phyloP scores from a whole-genome alignment of 1,284 basidiomycete genomes.

The Afroboletus lepidellus region DNA sequence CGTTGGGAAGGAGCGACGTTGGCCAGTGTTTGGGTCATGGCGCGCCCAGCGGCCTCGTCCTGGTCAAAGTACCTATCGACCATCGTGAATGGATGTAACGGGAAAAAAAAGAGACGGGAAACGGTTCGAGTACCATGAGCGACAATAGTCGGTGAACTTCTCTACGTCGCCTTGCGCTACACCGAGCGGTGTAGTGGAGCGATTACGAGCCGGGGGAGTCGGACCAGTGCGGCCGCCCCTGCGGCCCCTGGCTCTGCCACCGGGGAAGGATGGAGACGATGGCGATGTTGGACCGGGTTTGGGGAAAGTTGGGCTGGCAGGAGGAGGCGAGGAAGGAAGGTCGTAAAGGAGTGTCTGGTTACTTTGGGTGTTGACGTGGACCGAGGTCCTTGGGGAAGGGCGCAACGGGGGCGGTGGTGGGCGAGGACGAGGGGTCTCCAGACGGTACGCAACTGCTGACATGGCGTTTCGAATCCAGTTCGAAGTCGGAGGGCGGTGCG shows the following conservation, averaged over 20 bases:
- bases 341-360: conserved; percentile 64
- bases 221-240: conserved; percentile 47
- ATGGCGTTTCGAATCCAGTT: conserved; percentile 42
- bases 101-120: background rate
- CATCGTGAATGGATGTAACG: conserved; percentile 2
- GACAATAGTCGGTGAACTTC: conserved; percentile 68
- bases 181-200: conserved; percentile 63
- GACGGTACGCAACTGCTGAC: conserved; percentile 59
- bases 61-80: conserved; percentile 70
- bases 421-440: conserved; percentile 61
- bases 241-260: conserved; percentile 41
- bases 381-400: conserved; percentile 45
- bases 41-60: conserved; percentile 67
- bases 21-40: conserved; percentile 75
- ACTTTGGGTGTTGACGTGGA: conserved; percentile 39
- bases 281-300: conserved; percentile 46
- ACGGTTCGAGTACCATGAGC: conserved; percentile 54
- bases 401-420: conserved; percentile 63
- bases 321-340: conserved; percentile 61
- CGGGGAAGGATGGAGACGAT: conserved; percentile 55
- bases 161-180: conserved; percentile 63
- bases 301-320: conserved; percentile 43
- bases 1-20: conserved; percentile 75
- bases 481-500: conserved; percentile 23
- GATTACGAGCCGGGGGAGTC: conserved; percentile 52